Evolutionary conservation across 2,329 filamentous ascomycete species (phyloP).

Genomic region (Coniochaeta sp.): DNA sequence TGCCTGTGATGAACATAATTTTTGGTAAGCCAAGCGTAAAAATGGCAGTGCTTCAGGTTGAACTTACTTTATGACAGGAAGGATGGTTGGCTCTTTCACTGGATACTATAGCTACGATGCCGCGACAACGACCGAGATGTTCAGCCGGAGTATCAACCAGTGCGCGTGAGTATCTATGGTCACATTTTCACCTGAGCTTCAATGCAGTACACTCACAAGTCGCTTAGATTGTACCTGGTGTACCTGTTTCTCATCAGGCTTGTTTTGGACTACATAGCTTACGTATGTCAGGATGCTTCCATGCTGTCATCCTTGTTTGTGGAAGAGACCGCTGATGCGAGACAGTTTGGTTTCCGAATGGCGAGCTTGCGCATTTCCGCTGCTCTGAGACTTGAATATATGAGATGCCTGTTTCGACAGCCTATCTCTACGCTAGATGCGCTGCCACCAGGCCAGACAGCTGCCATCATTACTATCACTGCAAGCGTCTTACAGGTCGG

Average conservation of each 20-base stretch:
- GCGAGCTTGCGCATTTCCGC: constrained; percentile 53
- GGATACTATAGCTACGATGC: constrained; percentile 17
- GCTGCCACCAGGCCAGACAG: constrained; percentile 50
- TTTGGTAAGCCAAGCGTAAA: constrained; percentile 37
- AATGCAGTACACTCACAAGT: background rate
- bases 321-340: background rate
- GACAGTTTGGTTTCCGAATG: constrained; percentile 45
- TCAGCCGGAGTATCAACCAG: constrained; percentile 16
- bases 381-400: constrained; percentile 53
- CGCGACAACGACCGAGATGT: constrained; percentile 17
- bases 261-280: constrained; percentile 44
- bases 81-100: constrained; percentile 22
- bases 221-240: constrained; percentile 53
- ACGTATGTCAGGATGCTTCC: constrained; percentile 11
- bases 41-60: too few relatives aligned
- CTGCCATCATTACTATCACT: constrained; percentile 55
- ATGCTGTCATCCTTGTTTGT: background rate
- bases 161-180: constrained; percentile 17
- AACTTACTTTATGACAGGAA: constrained; percentile 11
- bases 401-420: constrained; percentile 55
- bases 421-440: constrained; percentile 60
- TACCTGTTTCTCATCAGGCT: constrained; percentile 63
- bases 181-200: constrained; percentile 6
- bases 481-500: constrained; percentile 55
- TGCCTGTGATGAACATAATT: constrained; percentile 53